Base-by-base conservation (phyloP, 345 rosid species). In the Cardamine chenopodiifolia region DNA sequence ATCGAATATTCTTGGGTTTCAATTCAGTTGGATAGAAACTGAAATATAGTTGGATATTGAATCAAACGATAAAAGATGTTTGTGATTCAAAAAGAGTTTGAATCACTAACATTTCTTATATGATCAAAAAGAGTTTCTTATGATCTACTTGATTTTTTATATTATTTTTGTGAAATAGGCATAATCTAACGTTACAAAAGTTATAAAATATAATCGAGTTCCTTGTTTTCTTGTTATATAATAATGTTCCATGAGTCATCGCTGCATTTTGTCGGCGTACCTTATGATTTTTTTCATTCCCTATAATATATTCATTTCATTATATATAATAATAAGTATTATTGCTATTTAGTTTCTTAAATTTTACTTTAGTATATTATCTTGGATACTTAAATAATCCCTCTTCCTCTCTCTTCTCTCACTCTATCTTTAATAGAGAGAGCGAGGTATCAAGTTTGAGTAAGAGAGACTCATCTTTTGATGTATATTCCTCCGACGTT, bases 201-300 rank as follows among this genome's bases (percentile, higher is more conserved):
- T 6, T 7, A 15, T n/a, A 44, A 45, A 45, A 45, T 45, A 45
- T 45, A n/a, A n/a, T 45, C n/a, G 49, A 45, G 49, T 2, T n/a
- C 20, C 3, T 45, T 77, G 71, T 77, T 55, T 77, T 70, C 67
- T 70, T 77, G 55, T 54, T 54, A 62, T 47, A 37, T 62, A 44
- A 54, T n/a, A n/a, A 62, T 35, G 29, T 3, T 7, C 26, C 71
- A 70, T 77, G 75, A 76, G 61, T 76, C 80, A 56, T 58, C 61
- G 19, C 37, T 55, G 66, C 76, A 56, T 64, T 66, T 77, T 72
- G 80, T 70, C 80, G 76, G 72, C 67, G 66, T 37, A 54, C 70
- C 80, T 25, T 52, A 54, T 62, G 70, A 69, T 76, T 62, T 71
- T 45, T 26, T 61, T 53, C 12, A 61, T 56, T 66, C 29, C n/a